Base-by-base conservation (phyloP, 768 basidiomycete species). In the Suillus plorans region DNA sequence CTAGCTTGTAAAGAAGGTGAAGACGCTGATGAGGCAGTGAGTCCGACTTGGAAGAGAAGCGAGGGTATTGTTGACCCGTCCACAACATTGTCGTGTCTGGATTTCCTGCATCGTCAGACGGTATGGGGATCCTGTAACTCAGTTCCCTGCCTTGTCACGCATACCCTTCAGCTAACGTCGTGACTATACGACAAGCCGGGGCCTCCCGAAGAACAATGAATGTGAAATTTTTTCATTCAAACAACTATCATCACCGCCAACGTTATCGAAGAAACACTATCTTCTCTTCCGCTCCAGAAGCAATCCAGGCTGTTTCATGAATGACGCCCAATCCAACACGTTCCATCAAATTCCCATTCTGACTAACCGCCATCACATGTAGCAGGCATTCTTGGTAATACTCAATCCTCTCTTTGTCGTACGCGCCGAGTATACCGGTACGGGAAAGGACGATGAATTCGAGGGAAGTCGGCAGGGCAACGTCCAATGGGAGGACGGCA, bases 371-470 rank as follows among this genome's bases (percentile, higher is more conserved):
- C 70, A 73, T 68, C 2, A 73, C 72, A 42, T 71, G 66, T 57
- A 73, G 31, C 18, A 67, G 14, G 34, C 68, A 70, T 14, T 64
- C 70, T 7, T 63, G 52, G 45, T 69, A 70, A 62, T 60, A 68
- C 14, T 39, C 28, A 0, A 10, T 8, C 2, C 34, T 55, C 53
- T 55, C 31, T 39, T 66, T 58, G 22, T 73, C 64, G 41, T 53
- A 67, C 1, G 69, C 41, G 39, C 68, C 72, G 5, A 0, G 0
- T 7, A 64, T 10, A 2, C 55, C 55, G 5, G 42, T 57, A 5
- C 72, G 64, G 14, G 72, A 73, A 9, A 73, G 49, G 13, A 71
- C 69, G 18, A 72, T 45, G 22, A 73, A 61, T 22, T 72, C 70
- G 10, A 73, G 47, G 13, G 55, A n/a, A 8, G 62, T 63, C 2